Evolutionary conservation across 805 yeast species (phyloP).

Genomic region (Suhomyces sp.): DNA sequence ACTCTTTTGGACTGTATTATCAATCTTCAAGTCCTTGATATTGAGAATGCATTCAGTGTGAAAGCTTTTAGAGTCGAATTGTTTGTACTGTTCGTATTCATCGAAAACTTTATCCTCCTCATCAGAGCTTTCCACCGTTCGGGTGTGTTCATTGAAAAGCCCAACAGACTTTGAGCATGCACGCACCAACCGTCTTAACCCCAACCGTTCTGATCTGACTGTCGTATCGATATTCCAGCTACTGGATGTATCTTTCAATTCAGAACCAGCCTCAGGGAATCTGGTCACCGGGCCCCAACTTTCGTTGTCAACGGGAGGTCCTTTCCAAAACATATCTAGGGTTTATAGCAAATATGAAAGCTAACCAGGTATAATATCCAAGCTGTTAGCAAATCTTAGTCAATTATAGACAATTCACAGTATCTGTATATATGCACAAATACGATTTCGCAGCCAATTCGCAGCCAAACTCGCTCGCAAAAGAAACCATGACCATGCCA

Average conservation of each 20-base stretch:
- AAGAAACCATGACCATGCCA: not conserved
- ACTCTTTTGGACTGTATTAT: not conserved
- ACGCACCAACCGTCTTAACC: conserved; percentile 5
- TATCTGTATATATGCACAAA: not conserved
- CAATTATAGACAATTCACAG: not conserved
- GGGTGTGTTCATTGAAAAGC: not conserved
- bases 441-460: not conserved
- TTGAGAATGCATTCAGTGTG: not conserved
- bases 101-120: not conserved
- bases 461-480: not conserved
- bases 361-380: not conserved
- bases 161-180: conserved; percentile 3
- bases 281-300: not conserved
- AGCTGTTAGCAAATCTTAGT: not conserved
- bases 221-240: not conserved
- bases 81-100: not conserved
- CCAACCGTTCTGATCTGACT: conserved; percentile 2
- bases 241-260: not conserved
- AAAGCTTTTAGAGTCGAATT: not conserved
- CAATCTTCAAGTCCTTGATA: not conserved
- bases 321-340: not conserved
- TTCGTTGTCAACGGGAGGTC: not conserved
- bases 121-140: not conserved
- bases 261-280: not conserved
- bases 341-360: not conserved